These are phyloP conservation scores for Noccaea caerulescens DNA, from an alignment of 345 rosid genomes.

Conservation along the genomic window DNA sequence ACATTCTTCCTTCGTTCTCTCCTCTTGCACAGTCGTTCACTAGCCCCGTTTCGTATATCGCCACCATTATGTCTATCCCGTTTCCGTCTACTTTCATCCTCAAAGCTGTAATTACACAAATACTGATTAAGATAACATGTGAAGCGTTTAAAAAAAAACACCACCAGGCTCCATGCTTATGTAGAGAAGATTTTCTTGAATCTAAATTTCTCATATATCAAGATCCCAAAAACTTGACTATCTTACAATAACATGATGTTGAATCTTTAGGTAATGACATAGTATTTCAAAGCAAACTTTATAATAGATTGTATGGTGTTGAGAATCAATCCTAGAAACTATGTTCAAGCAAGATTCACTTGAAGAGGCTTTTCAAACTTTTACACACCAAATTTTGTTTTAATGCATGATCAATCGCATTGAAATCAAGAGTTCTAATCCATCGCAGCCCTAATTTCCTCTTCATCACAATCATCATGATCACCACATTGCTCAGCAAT, in stretches of 20 bases:
- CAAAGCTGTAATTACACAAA: constrained; percentile 32
- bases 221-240: neutral
- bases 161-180: neutral
- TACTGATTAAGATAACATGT: neutral
- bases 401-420: neutral
- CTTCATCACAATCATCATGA: neutral
- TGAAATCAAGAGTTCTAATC: neutral
- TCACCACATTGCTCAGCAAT: neutral
- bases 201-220: neutral
- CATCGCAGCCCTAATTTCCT: neutral
- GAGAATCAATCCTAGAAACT: constrained; percentile 2
- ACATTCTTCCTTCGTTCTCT: constrained; percentile 78
- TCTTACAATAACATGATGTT: neutral
- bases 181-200: neutral
- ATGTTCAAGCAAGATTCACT: constrained; percentile 6
- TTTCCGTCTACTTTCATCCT: constrained; percentile 59
- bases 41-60: constrained; percentile 70
- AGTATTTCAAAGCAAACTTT: neutral
- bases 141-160: neutral
- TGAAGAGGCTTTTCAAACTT: too few relatives aligned
- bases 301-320: neutral
- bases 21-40: constrained; percentile 67
- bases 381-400: neutral
- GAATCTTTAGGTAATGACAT: neutral
- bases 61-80: constrained; percentile 76